These are phyloP conservation scores for Hansenula sp. DNA, from an alignment of 1,139 yeast genomes.

Conservation along the genomic window DNA sequence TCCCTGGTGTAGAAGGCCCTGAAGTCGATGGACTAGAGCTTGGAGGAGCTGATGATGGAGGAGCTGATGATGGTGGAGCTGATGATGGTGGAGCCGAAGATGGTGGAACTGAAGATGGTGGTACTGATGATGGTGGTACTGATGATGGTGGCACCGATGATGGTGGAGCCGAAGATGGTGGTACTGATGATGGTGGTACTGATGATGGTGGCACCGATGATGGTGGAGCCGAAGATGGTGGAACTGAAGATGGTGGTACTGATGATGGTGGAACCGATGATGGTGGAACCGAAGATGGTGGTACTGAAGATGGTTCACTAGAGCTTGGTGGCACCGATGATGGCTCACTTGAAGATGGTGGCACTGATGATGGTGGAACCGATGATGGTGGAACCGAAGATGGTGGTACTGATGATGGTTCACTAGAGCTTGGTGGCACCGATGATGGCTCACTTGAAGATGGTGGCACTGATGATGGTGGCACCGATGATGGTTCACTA, in stretches of 20 bases:
- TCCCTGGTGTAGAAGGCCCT: too few species aligned
- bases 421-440: background rate
- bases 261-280: background rate
- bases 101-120: background rate
- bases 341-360: background rate
- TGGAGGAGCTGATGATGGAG: background rate
- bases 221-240: background rate
- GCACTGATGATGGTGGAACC: background rate
- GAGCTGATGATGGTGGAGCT: conserved; percentile 4
- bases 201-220: background rate
- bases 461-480: background rate
- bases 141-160: background rate
- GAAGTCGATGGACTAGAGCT: background rate
- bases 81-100: conserved; percentile 2
- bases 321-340: background rate
- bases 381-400: background rate
- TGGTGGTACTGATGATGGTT: background rate
- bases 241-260: too few species aligned
- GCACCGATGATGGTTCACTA: background rate
- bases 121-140: background rate
- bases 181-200: background rate
- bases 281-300: conserved; percentile 2
- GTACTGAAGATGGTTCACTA: background rate
- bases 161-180: too few species aligned
- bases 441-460: background rate